Conservation (phyloP, 192 early-diverging fungal species). For the Coemansia biformis region DNA sequence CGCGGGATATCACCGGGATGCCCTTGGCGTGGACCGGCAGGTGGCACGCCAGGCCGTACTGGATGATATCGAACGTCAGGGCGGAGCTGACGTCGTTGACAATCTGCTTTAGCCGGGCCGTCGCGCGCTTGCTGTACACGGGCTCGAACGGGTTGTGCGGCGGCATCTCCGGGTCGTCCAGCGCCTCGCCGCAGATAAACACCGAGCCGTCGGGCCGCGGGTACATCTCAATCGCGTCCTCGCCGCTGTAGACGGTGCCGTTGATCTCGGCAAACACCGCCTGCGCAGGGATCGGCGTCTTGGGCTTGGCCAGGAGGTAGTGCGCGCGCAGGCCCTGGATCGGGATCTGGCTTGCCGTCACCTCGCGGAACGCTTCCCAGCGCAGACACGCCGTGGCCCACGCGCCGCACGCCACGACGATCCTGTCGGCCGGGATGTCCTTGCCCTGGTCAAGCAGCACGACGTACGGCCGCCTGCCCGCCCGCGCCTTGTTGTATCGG, state of each 20-base stretch:
- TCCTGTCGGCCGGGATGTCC: slow-evolving; percentile 42
- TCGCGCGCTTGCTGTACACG: slow-evolving; percentile 43
- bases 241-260: slow-evolving; percentile 48
- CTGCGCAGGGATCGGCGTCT: slow-evolving; percentile 30
- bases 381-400: slow-evolving; percentile 43
- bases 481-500: no score
- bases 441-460: slow-evolving; percentile 32
- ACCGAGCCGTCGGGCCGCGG: slow-evolving; percentile 47
- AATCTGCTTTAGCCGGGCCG: slow-evolving; percentile 42
- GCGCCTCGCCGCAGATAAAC: slow-evolving; percentile 49
- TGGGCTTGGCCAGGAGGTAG: slow-evolving; percentile 39
- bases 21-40: slow-evolving; percentile 43
- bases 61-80: slow-evolving; percentile 34
- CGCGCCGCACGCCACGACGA: slow-evolving; percentile 46
- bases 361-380: slow-evolving; percentile 49
- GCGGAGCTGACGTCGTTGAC: slow-evolving; percentile 41
- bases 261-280: slow-evolving; percentile 51
- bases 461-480: no score
- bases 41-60: slow-evolving; percentile 44
- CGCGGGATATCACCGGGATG: slow-evolving; percentile 45
- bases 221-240: slow-evolving; percentile 50
- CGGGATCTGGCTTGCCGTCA: slow-evolving; percentile 47
- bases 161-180: slow-evolving; percentile 48
- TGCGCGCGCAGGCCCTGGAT: slow-evolving; percentile 50
- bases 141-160: slow-evolving; percentile 50